Conservation (phyloP, 257 asterid genomes). For the Coffea canephora region DNA sequence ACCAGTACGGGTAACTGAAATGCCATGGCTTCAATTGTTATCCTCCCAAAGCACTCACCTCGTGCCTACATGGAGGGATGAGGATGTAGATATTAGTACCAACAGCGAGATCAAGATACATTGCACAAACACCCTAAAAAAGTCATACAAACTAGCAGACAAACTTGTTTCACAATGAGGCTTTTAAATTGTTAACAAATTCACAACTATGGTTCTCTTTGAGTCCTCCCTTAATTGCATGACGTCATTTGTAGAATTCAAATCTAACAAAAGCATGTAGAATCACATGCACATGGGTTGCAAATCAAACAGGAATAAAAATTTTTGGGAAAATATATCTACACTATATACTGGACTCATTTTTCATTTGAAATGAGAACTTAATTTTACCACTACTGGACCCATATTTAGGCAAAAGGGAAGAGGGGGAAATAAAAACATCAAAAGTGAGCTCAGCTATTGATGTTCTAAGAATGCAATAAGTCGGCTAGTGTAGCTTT, state of each 20-base stretch:
- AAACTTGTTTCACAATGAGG: background rate
- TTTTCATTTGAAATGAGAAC: background rate
- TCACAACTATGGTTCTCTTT: background rate
- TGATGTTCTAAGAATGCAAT: too few species aligned
- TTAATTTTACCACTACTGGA: background rate
- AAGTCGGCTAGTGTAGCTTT: background rate
- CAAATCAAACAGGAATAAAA: background rate
- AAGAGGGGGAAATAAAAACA: background rate
- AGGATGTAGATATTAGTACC: background rate
- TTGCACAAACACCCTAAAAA: background rate
- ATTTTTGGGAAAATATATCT: background rate
- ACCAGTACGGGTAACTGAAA: conserved; percentile 97
- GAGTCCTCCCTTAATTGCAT: background rate
- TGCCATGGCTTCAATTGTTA: conserved; percentile 99
- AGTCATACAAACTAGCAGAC: background rate
- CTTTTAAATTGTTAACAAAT: background rate
- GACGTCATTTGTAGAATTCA: background rate
- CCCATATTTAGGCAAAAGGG: background rate
- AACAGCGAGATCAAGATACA: background rate
- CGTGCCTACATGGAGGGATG: conserved; percentile 55
- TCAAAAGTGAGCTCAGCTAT: too few species aligned
- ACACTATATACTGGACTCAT: background rate
- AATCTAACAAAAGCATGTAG: background rate
- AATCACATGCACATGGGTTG: background rate
- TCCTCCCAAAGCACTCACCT: conserved; percentile 99